Base-by-base conservation (phyloP, 352 stramenopile species). In the Elongisporangium anandrum region DNA sequence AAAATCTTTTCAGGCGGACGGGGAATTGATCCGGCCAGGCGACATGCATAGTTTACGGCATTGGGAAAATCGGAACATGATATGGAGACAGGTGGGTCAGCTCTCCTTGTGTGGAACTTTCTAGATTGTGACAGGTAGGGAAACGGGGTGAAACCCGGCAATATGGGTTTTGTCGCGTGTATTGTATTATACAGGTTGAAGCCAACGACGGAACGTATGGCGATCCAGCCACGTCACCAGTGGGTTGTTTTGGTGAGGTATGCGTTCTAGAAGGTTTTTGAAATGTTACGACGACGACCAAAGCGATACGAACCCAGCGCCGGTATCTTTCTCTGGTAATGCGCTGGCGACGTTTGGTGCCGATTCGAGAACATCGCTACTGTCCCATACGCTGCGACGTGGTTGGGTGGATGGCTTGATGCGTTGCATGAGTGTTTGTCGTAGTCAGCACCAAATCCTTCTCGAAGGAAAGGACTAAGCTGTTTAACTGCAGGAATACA, bases 21-120 rank as follows among this genome's bases (percentile, higher is more conserved):
- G 20, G n/a, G 63, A 59, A 38, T 49, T 69, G 54, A 19, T 41
- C 8, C 38, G 63, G 75, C 17, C 54, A 48, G 72, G 64, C 65
- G 72, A 81, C 63, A 52, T 70, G 4, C 2, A 56, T 13, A 1
- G 0, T 53, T 58, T 9, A 17, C 1, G 12, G 2, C 1, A 17
- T 60, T 23, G 17, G 12, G 39, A 4, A 9, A 2, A 0, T 0
- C 0, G 0, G 13, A 0, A 0, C 1, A 16, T 17, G 21, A 2
- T 16, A 20, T 13, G 22, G 34, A 54, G 22, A 53, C 63, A 2
- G 50, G 52, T 26, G 23, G 41, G 68, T 77, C 69, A 53, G 56
- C 54, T 10, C 61, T 29, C 54, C 62, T 29, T 24, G 20, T 41
- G 67, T 87, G 56, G 79, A 89, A 89, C 63, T 63, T 89, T 89